Base-by-base conservation (phyloP, 768 basidiomycete genomes). In the Chalciporus piperatus region DNA sequence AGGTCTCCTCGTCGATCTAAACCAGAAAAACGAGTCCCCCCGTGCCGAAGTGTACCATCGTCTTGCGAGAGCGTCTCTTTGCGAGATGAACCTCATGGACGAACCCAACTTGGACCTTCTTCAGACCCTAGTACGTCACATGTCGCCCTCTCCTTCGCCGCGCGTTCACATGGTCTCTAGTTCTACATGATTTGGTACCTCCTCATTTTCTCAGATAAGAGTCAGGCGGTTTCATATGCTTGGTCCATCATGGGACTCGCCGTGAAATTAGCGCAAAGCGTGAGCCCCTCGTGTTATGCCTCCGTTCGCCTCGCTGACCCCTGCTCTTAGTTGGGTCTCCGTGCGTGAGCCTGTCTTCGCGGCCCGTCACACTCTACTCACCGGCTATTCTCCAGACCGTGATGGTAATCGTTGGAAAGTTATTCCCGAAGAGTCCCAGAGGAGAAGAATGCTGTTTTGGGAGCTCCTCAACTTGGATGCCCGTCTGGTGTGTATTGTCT, bases 151-250 rank as follows among this genome's bases (percentile, higher is more conserved):
- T 40, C 52, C 28, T 43, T 22, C 22, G 2, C 50, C 17, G 37
- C 41, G 39, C 79, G 61, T 79, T 70, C 55, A 64, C 62, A 55
- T 49, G 44, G 45, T 68, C 69, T 12, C 72, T 70, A 85, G 60
- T 85, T 86, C 58, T 84, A 83, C 63, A 87, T 85, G 84, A 77
- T 84, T 33, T 86, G 84, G 81, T 87, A 84, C 60, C 80, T 87
- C 48, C 73, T 86, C 17, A 82, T 85, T 55, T 87, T 86, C 56
- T 87, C 85, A 13, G 84, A 86, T 62, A 83, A 87, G 64, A 85
- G 80, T 54, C 84, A 85, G 55, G 85, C 84, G 0, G 76, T 84
- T 12, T 83, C 84, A 14, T 84, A 87, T 52, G 84, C 85, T 16
- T 89, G 85, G 85, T 84, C 85, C 51, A 70, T 87, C 39, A 27